These are phyloP conservation scores for Mortierella alpina DNA, from an alignment of 192 early-diverging fungal species.

Conservation along the genomic window DNA sequence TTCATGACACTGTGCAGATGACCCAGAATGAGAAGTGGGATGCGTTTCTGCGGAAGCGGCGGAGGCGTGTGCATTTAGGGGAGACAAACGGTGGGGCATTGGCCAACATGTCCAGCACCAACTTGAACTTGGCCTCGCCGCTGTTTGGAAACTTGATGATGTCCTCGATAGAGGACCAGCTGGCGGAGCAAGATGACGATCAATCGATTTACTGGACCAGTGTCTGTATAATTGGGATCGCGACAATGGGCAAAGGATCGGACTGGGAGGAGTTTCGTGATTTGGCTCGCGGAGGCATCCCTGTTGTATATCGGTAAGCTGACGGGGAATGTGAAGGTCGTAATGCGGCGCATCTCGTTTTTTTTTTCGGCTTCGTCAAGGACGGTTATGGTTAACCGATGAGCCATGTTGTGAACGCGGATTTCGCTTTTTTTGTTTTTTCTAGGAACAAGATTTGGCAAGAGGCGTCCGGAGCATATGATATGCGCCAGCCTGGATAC, in stretches of 20 bases:
- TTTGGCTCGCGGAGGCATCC: slow-evolving; percentile 44
- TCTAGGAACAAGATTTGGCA: slow-evolving; percentile 52
- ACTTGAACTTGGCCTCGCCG: slow-evolving; percentile 17
- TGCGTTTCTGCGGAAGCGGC: slow-evolving; percentile 34
- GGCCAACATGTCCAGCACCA: slow-evolving; percentile 37
- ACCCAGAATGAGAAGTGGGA: slow-evolving; percentile 54
- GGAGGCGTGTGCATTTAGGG: slow-evolving; percentile 38
- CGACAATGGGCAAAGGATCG: slow-evolving; percentile 45
- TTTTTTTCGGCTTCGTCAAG: background rate
- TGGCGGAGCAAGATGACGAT: slow-evolving; percentile 41
- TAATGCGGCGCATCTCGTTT: background rate
- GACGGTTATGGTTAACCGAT: no score
- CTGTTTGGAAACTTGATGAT: slow-evolving; percentile 42
- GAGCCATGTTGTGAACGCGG: background rate
- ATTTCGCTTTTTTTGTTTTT: background rate
- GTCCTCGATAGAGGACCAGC: slow-evolving; percentile 7
- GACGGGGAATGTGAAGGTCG: background rate
- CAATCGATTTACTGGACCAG: slow-evolving; percentile 49
- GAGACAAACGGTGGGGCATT: slow-evolving; percentile 33
- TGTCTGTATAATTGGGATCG: slow-evolving; percentile 50
- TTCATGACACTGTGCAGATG: slow-evolving; percentile 48
- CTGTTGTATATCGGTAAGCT: slow-evolving; percentile 43
- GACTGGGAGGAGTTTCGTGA: slow-evolving; percentile 54
- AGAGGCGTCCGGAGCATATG: slow-evolving; percentile 38
- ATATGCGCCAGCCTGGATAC: slow-evolving; percentile 44